Evolutionary conservation across 192 early-diverging fungal genomes (phyloP), one percentile per base, ranked within the genome.

Genomic region (Funneliformis geosporum): DNA sequence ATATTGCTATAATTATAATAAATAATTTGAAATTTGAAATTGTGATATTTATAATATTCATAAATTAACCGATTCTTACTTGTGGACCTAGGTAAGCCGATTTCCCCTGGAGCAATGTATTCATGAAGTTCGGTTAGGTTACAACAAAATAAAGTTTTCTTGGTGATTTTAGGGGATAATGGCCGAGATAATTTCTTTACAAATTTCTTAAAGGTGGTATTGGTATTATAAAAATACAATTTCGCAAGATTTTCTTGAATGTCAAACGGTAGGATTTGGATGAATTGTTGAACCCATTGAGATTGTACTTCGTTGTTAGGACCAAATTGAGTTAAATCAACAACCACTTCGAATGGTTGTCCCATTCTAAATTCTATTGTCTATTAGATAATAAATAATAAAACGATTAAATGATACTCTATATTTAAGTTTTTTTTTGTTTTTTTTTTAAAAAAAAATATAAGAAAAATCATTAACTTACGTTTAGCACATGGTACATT

Each of bases 201-300:
- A 70, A 91, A 93, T 76, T 92, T 90, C 43, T 90, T 86, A 84
- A 96, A 90, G 59, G 91, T 82, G 14, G 91, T 90, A 83, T 96
- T 96, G 65, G 92, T 91, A 73, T 96, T 95, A 84, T 95, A 93
- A 78, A 96, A 88, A 83, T 92, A 93, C n/a, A 96, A 80, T 16
- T 85, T 86, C 46, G 88, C 88, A 8, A 95, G 76, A 83, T 94
- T 96, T 60, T 86, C 81, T 8, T 83, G 69, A 0, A 92, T 86
- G 18, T 91, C 86, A 44, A 85, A 85, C 8, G 96, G 94, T 9
- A 96, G 59, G 1, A 96, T 83, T 75, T 93, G 92, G 25, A 90
- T 76, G 64, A 97, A 87, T 83, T 92, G 92, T 71, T 79, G 86
- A n/a, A 96, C 82, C 90, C 92, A 95, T 76, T 94, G 90, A 28